Conservation (phyloP, 495 filamentous ascomycete species). For the Coniosporium apollinis region DNA sequence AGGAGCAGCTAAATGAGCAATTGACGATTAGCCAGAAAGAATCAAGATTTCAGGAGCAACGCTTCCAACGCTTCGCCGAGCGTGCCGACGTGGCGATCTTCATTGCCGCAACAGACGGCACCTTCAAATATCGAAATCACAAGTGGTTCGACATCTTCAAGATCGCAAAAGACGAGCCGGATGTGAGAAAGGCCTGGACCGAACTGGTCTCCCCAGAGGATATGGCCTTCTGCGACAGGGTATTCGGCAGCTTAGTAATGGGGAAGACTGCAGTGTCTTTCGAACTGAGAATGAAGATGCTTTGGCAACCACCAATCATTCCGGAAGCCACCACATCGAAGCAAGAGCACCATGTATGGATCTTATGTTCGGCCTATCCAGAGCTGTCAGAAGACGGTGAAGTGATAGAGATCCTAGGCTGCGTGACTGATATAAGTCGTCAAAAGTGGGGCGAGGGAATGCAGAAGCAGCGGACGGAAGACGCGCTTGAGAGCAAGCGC, state of each 20-base stretch:
- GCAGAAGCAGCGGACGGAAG: constrained; percentile 9
- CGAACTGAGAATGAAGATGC: neutral
- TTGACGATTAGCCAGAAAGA: neutral
- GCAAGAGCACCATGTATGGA: too few species aligned
- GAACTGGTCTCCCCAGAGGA: constrained; percentile 5
- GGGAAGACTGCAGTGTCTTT: neutral
- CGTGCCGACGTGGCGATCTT: constrained; percentile 1
- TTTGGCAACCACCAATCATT: neutral
- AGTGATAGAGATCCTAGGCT: constrained; percentile 6
- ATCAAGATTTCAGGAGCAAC: neutral
- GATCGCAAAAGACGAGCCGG: neutral
- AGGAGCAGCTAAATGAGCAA: constrained; percentile 5
- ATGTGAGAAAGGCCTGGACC: constrained; percentile 3
- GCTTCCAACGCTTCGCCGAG: constrained; percentile 2
- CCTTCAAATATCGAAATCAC: constrained; percentile 6
- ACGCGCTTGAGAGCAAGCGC: constrained; percentile 12
- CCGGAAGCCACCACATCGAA: too few species aligned
- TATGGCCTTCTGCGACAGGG: neutral
- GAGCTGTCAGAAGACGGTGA: constrained; percentile 3
- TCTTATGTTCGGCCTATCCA: constrained; percentile 1
- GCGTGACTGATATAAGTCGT: constrained; percentile 5
- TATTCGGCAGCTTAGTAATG: neutral
- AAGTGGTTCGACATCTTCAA: constrained; percentile 9
- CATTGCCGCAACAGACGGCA: constrained; percentile 4
- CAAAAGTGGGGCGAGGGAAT: constrained; percentile 11